phyloP scores from a whole-genome alignment of 2,329 filamentous ascomycete species.

The Aquanectria penicillioides region DNA sequence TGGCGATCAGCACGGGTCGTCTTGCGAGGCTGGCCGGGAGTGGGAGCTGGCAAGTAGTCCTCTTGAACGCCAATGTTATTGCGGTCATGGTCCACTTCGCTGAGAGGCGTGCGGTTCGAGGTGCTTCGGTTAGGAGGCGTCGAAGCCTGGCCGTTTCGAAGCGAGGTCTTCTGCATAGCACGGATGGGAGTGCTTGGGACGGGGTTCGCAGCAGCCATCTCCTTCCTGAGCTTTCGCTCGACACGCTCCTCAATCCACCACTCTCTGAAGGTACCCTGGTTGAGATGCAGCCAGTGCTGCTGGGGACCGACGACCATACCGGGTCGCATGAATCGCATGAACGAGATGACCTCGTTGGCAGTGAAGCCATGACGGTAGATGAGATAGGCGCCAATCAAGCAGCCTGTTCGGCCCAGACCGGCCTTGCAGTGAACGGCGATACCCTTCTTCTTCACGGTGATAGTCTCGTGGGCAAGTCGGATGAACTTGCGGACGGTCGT shows the following conservation, averaged over 20 bases:
- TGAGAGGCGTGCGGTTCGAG: slow-evolving; percentile 84
- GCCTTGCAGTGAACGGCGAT: slow-evolving; percentile 99
- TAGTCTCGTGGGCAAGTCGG: slow-evolving; percentile 92
- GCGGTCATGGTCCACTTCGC: slow-evolving; percentile 88
- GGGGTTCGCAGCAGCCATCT: slow-evolving; percentile 61
- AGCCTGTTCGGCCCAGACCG: slow-evolving; percentile 92
- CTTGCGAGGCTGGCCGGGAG: slow-evolving; percentile 94
- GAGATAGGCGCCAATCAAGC: slow-evolving; percentile 94
- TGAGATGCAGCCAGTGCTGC: slow-evolving; percentile 98
- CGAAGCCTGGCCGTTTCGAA: slow-evolving; percentile 75
- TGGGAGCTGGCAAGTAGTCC: slow-evolving; percentile 93
- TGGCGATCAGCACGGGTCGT: slow-evolving; percentile 81
- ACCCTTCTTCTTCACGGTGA: slow-evolving; percentile 87
- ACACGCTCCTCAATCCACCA: slow-evolving; percentile 96
- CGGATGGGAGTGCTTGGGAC: slow-evolving; percentile 69
- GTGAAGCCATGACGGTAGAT: slow-evolving; percentile 98
- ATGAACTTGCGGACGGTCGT: slow-evolving; percentile 94
- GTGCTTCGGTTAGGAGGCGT: slow-evolving; percentile 86
- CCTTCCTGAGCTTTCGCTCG: slow-evolving; percentile 72
- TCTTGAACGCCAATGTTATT: slow-evolving; percentile 77
- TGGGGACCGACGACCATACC: slow-evolving; percentile 99
- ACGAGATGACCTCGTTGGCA: slow-evolving; percentile 95
- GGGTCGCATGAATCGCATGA: slow-evolving; percentile 98
- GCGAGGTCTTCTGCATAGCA: slow-evolving; percentile 67
- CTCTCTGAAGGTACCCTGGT: slow-evolving; percentile 96